phyloP scores from a whole-genome alignment of 768 basidiomycete species.

The Gloeophyllum trabeum region DNA sequence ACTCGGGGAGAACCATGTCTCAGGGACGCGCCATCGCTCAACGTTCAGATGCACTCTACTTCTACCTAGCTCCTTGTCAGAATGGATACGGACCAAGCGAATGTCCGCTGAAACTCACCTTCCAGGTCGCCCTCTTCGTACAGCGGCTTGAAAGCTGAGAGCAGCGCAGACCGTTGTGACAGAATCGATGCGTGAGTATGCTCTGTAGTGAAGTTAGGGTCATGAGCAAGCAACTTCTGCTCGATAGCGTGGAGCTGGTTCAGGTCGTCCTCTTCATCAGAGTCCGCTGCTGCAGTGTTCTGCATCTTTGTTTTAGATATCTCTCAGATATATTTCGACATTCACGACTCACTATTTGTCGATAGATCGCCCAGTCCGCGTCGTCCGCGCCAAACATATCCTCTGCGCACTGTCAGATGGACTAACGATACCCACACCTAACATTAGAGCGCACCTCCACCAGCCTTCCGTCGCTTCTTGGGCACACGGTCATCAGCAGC shows the following conservation, averaged over 20 bases:
- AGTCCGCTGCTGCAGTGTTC: conserved; percentile 64
- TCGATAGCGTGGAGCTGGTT: conserved; percentile 65
- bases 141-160: conserved; percentile 74
- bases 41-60: conserved; percentile 81
- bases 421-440: no score
- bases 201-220: conserved; percentile 73
- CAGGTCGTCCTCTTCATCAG: conserved; percentile 85
- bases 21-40: conserved; percentile 85
- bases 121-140: conserved; percentile 69
- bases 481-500: conserved; percentile 78
- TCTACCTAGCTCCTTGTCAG: conserved; percentile 26
- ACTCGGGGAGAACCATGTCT: conserved; percentile 86
- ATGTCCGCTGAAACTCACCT: conserved; percentile 35
- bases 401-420: conserved; percentile 49
- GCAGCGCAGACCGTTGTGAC: conserved; percentile 70
- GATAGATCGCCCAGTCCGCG: conserved; percentile 95
- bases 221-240: conserved; percentile 67
- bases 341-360: conserved; percentile 63
- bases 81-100: not conserved
- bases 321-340: no score
- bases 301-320: no score
- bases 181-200: conserved; percentile 75
- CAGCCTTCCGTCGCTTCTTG: conserved; percentile 79
- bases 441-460: conserved; percentile 43
- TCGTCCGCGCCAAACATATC: conserved; percentile 92